phyloP scores from a whole-genome alignment of 208 protist species.

The Naegleria gruberi region DNA sequence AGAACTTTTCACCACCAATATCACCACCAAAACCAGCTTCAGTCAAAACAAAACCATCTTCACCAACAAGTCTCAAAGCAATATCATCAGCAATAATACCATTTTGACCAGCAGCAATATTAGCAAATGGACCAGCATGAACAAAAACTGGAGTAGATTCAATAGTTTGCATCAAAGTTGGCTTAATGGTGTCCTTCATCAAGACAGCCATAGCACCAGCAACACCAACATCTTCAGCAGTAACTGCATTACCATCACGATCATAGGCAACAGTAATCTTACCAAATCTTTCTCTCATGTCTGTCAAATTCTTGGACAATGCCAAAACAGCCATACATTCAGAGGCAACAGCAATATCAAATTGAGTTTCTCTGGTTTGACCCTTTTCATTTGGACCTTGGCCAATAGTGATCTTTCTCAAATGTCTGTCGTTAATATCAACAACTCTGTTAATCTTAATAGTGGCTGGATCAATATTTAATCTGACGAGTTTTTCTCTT shows the following conservation, averaged over 20 bases:
- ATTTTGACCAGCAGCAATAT: slow-evolving; percentile 97
- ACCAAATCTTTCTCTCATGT: slow-evolving; percentile 82
- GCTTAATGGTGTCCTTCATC: slow-evolving; percentile 89
- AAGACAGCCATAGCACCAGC: slow-evolving; percentile 84
- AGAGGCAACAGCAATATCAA: slow-evolving; percentile 91
- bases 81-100: slow-evolving; percentile 89
- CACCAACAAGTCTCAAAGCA: slow-evolving; percentile 85
- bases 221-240: slow-evolving; percentile 76
- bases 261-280: slow-evolving; percentile 69
- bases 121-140: slow-evolving; percentile 96
- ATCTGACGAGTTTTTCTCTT: slow-evolving; percentile 71
- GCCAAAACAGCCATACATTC: slow-evolving; percentile 97
- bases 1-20: slow-evolving; percentile 96
- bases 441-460: slow-evolving; percentile 93
- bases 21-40: slow-evolving; percentile 88
- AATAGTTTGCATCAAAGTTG: slow-evolving; percentile 94
- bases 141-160: slow-evolving; percentile 88
- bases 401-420: slow-evolving; percentile 88
- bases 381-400: slow-evolving; percentile 77
- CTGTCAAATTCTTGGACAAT: slow-evolving; percentile 70
- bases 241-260: slow-evolving; percentile 62
- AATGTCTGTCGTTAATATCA: slow-evolving; percentile 91
- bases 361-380: slow-evolving; percentile 69
- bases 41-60: slow-evolving; percentile 88
- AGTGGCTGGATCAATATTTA: slow-evolving; percentile 87